phyloP scores from a whole-genome alignment of 176 grass and related monocot genomes.

The Olyra latifolia region DNA sequence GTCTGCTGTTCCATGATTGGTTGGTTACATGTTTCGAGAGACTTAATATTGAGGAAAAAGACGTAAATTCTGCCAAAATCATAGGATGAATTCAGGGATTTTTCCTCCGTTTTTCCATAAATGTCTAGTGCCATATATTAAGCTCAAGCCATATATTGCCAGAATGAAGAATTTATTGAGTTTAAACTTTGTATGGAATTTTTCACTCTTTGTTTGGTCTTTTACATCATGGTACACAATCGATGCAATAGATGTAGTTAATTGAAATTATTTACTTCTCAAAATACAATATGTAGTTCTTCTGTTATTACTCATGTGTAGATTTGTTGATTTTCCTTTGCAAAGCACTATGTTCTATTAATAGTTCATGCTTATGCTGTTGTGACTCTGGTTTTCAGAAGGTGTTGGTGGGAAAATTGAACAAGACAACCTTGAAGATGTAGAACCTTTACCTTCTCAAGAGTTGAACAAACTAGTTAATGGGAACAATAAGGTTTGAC shows the following conservation, averaged over 20 bases:
- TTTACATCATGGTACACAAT: not conserved
- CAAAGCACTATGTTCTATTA: not conserved
- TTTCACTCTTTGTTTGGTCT: not conserved
- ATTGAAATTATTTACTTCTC: not conserved
- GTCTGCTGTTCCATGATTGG: not conserved
- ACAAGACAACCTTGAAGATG: constrained; percentile 47
- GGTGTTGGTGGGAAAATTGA: constrained; percentile 43
- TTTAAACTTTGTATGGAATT: not conserved
- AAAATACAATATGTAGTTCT: not conserved
- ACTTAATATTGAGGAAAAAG: not conserved
- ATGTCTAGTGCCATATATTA: not conserved
- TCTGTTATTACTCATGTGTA: not conserved
- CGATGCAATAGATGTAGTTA: not conserved
- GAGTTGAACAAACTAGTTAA: constrained; percentile 47
- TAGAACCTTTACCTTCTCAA: constrained; percentile 35
- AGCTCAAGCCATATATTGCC: not conserved
- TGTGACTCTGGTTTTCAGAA: constrained; percentile 39
- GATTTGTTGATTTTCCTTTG: not conserved
- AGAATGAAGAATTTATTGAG: not conserved
- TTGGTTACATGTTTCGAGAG: not conserved
- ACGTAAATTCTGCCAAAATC: not conserved
- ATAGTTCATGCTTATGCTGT: not conserved
- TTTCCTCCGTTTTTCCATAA: not conserved
- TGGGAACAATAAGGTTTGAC: constrained; percentile 55
- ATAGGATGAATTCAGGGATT: not conserved